These are phyloP conservation scores for Coccinonectria pachysandricola DNA, from an alignment of 2,329 filamentous ascomycete genomes.

Conservation along the genomic window DNA sequence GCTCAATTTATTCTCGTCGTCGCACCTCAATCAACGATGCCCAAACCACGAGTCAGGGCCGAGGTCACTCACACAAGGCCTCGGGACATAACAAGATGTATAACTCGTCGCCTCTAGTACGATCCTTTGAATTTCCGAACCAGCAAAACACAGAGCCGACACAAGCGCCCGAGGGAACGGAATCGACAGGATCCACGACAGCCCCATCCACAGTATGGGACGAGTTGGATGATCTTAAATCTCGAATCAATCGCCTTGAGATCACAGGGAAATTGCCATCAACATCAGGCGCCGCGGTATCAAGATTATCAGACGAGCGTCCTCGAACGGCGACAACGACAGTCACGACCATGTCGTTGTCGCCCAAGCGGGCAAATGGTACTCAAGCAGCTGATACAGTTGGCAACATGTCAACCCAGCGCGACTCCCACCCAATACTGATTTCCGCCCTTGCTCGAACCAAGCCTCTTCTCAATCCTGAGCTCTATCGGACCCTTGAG, in stretches of 20 bases:
- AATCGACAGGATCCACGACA: conserved; percentile 79
- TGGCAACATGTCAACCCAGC: conserved; percentile 32
- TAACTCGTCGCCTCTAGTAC: conserved; percentile 51
- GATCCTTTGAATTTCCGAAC: conserved; percentile 24
- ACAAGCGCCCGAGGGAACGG: conserved; percentile 55
- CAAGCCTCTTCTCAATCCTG: conserved; percentile 55
- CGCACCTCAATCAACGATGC: conserved; percentile 40
- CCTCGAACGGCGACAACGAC: conserved; percentile 87
- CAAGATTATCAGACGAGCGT: conserved; percentile 64
- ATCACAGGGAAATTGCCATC: conserved; percentile 78
- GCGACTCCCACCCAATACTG: conserved; percentile 65
- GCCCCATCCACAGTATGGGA: conserved; percentile 95
- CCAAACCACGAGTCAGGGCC: conserved; percentile 28
- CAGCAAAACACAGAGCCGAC: conserved; percentile 19
- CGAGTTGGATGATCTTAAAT: conserved; percentile 90
- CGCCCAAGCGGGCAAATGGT: conserved; percentile 55
- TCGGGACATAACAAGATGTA: conserved; percentile 28
- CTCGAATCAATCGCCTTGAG: conserved; percentile 81
- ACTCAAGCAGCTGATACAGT: conserved; percentile 25
- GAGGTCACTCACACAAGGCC: conserved; percentile 34
- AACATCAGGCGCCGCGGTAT: conserved; percentile 71
- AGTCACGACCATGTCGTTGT: conserved; percentile 81
- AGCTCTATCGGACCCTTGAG: conserved; percentile 73
- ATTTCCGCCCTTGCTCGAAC: conserved; percentile 73
- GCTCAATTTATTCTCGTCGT: conserved; percentile 24